Base-by-base conservation (phyloP, 805 yeast species). In the Suhomyces sp. region DNA sequence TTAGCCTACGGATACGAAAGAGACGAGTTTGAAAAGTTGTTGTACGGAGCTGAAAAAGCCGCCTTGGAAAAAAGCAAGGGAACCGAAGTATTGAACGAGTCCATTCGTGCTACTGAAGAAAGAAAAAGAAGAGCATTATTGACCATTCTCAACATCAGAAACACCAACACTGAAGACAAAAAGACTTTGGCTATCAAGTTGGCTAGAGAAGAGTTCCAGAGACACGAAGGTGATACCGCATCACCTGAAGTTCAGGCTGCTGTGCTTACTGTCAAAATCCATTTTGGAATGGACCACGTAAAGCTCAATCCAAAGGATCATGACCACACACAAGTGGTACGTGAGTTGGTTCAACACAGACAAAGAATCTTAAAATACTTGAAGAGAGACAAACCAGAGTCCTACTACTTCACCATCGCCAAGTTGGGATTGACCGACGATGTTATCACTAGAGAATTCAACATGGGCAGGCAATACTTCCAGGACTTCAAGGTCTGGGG, bases 221-320 rank as follows among this genome's bases (percentile, higher is more conserved):
- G 96, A 63, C 78, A 80, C 57, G 90, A 85, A 46, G 97, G 96
- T 50, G 98, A 94, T 68, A 89, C 97, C 0, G 97, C 96, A 2
- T 89, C 97, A 1, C 84, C 96, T 50, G 98, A 93, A 72, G 97
- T 92, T 24, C 97, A 92, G 71, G 97, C 98, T 2, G 98, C 97
- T 2, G 80, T 89, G 26, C 73, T 86, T 73, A 90, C 98, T 0
- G 86, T 90, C 47, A 82, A 83, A 63, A 90, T 94, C 60, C 88
- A 87, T 59, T 85, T 82, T 58, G 76, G 89, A 56, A 89, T 89
- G 74, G 80, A 82, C 44, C 97, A 92, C 65, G 79, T 88, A 52
- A 68, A 67, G 51, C 77, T 81, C 48, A 77, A 85, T 65, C 86
- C 84, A 59, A 87, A 91, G 67, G 98, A 93, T 72, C 75, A 80